These are phyloP conservation scores for Rhodamnia argentea DNA, from an alignment of 345 rosid genomes.

Conservation along the genomic window DNA sequence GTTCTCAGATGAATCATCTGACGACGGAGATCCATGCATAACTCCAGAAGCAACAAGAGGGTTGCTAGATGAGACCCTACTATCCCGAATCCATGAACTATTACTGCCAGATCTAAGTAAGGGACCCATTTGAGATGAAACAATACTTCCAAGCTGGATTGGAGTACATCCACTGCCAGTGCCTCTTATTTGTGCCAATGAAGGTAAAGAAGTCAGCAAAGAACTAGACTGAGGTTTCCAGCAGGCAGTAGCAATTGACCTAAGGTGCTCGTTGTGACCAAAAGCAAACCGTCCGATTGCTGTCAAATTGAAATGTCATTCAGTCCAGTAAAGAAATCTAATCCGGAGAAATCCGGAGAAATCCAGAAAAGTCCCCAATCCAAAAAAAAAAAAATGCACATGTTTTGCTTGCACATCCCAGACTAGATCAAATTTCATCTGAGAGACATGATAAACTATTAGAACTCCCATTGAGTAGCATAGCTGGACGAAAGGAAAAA, in stretches of 20 bases:
- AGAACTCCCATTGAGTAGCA: background rate
- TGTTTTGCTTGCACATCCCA: background rate
- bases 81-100: constrained; percentile 43
- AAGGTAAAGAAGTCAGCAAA: constrained; percentile 65
- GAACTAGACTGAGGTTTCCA: constrained; percentile 85
- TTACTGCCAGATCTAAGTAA: constrained; percentile 55
- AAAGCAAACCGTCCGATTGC: constrained; percentile 95
- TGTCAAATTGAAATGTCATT: constrained; percentile 22
- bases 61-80: constrained; percentile 73
- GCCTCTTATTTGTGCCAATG: constrained; percentile 62
- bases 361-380: background rate
- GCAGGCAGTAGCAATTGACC: constrained; percentile 72
- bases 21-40: constrained; percentile 89
- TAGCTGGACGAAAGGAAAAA: background rate
- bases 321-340: background rate
- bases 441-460: background rate
- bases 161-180: constrained; percentile 40
- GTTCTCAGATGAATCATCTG: constrained; percentile 92
- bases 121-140: constrained; percentile 22
- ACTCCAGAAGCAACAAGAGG: constrained; percentile 67
- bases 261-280: constrained; percentile 87
- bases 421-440: background rate
- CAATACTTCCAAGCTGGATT: constrained; percentile 31
- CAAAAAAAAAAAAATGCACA: background rate
- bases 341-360: background rate